Evolutionary conservation across 2,329 filamentous ascomycete genomes (phyloP).

Genomic region (Phyllosticta citrichinensis): DNA sequence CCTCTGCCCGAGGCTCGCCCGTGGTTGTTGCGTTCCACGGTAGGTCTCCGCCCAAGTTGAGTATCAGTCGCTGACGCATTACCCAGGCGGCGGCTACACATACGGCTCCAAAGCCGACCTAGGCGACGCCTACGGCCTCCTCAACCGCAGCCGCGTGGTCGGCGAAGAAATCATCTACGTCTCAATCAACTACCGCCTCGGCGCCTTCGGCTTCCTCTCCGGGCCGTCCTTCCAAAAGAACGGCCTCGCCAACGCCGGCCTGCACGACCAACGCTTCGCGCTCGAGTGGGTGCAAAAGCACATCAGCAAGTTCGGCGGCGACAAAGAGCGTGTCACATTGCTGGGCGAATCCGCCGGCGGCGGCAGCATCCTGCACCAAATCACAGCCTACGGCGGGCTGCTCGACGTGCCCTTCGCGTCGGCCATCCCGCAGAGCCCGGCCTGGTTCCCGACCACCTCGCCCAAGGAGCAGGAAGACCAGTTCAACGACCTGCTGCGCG

Average conservation of each 20-base stretch:
- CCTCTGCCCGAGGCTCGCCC: slow-evolving; percentile 21
- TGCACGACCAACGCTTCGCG: slow-evolving; percentile 30
- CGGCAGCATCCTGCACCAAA: slow-evolving; percentile 24
- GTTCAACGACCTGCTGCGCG: slow-evolving; percentile 17
- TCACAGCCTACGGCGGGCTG: slow-evolving; percentile 25
- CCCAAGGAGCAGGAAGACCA: slow-evolving; percentile 20
- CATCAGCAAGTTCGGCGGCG: slow-evolving; percentile 30
- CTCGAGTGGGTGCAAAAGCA: slow-evolving; percentile 31
- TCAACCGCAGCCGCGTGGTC: slow-evolving; percentile 16
- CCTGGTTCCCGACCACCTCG: slow-evolving; percentile 25
- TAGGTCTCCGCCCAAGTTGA: slow-evolving; percentile 28
- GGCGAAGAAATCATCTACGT: slow-evolving; percentile 35
- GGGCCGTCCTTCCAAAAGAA: slow-evolving; percentile 27
- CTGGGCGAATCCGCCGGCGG: slow-evolving; percentile 30
- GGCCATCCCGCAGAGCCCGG: slow-evolving; percentile 31
- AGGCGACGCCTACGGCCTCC: slow-evolving; percentile 27
- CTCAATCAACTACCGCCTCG: slow-evolving; percentile 39
- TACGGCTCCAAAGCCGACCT: slow-evolving; percentile 30
- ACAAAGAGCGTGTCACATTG: slow-evolving; percentile 27
- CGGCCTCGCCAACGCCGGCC: slow-evolving; percentile 24
- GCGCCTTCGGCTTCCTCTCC: slow-evolving; percentile 27
- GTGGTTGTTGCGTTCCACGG: slow-evolving; percentile 35
- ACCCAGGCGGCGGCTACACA: slow-evolving; percentile 32
- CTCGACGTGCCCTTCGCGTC: slow-evolving; percentile 27
- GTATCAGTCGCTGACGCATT: slow-evolving; percentile 22